Base-by-base conservation (phyloP, 768 basidiomycete genomes). In the Pisolithus sp. region DNA sequence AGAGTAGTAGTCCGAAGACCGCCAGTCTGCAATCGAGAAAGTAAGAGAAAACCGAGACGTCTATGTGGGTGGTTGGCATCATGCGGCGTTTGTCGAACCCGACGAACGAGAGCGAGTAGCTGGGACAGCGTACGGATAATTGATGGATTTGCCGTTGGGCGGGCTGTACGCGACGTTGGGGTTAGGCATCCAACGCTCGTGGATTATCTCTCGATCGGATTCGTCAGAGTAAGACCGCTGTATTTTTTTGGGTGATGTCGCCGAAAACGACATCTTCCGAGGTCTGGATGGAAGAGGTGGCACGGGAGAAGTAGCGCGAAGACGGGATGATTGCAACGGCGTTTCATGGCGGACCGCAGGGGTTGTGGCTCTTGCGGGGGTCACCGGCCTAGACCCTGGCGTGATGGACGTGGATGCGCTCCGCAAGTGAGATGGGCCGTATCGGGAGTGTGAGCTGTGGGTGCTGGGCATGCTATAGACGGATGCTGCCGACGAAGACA, bases 151-250 rank as follows among this genome's bases (percentile, higher is more conserved):
- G 28, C 72, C 65, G 4, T 59, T 64, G 18, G 70, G 73, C 7
- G 72, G 72, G 39, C 72, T 67, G 49, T 67, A 66, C 36, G 67
- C 66, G 49, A 68, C 31, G 21, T 68, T 64, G 38, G 65, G 60
- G 28, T 76, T 74, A 13, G 85, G 85, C 42, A 85, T 70, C 85
- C 85, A 86, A 54, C 81, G 76, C 62, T 85, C 77, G 53, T 78
- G 82, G 41, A 82, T 78, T 64, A 73, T 70, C 56, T 77, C 71
- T 58, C 66, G 68, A 52, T 70, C 71, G 56, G 83, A 85, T 70
- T 85, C 83, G 61, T 86, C 85, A 49, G 82, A 82, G 54, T 79
- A 74, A 31, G 82, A 79, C 49, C 83, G 78, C 46, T 59, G 64
- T 68, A 83, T 77, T 73, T 79, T 81, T 44, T 77, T 75, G 48